These are phyloP conservation scores for Wickerhamomyces xylosicus DNA, from an alignment of 805 yeast genomes.

Conservation along the genomic window DNA sequence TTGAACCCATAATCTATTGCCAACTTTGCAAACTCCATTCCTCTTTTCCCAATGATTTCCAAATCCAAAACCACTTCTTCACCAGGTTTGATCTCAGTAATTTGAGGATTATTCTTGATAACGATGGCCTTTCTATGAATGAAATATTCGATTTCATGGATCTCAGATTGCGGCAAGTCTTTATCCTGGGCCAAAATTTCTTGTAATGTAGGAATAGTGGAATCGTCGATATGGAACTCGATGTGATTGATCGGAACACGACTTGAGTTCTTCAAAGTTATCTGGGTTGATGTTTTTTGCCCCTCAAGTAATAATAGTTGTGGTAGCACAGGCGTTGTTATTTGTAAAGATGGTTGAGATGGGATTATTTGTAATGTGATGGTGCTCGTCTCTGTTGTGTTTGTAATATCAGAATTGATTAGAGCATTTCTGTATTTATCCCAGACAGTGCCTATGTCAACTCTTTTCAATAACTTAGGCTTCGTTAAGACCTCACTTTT, in stretches of 20 bases:
- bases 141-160: slow-evolving; percentile 67
- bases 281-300: slow-evolving; percentile 40
- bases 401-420: slow-evolving; percentile 6
- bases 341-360: slow-evolving; percentile 51
- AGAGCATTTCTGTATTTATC: slow-evolving; percentile 9
- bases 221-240: slow-evolving; percentile 58
- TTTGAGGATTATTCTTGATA: slow-evolving; percentile 20
- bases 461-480: slow-evolving; percentile 12
- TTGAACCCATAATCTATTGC: slow-evolving; percentile 54
- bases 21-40: slow-evolving; percentile 55
- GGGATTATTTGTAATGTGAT: slow-evolving; percentile 26
- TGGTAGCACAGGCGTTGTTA: slow-evolving; percentile 40
- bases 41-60: slow-evolving; percentile 62
- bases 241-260: slow-evolving; percentile 43
- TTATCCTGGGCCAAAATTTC: slow-evolving; percentile 37
- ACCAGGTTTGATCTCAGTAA: slow-evolving; percentile 21
- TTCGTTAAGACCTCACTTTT: slow-evolving; percentile 16
- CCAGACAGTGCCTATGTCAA: background rate
- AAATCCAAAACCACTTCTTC: slow-evolving; percentile 38
- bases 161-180: slow-evolving; percentile 45
- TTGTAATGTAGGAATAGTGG: slow-evolving; percentile 56
- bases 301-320: slow-evolving; percentile 72
- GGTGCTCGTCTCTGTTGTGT: slow-evolving; percentile 15
- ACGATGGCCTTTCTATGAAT: slow-evolving; percentile 47
- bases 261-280: slow-evolving; percentile 50